Conservation (phyloP, 2,329 filamentous ascomycete species). For the Didymella pomorum region DNA sequence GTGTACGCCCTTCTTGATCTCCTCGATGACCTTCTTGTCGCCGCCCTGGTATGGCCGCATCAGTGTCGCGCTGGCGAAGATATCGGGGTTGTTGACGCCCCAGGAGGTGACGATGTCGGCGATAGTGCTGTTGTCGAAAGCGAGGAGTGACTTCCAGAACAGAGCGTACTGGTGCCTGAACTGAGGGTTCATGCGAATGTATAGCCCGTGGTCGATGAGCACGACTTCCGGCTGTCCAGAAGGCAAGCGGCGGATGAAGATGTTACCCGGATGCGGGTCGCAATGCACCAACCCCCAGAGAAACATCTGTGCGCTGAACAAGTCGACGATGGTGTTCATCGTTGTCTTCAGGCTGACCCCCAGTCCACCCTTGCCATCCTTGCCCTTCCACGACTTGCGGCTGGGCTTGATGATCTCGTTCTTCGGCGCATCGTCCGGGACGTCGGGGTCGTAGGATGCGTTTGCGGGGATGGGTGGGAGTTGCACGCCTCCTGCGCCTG, state of each 20-base stretch:
- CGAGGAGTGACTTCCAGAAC: constrained; percentile 94
- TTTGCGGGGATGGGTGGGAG: constrained; percentile 59
- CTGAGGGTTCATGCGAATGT: constrained; percentile 84
- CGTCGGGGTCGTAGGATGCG: constrained; percentile 42
- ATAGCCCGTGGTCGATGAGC: constrained; percentile 95
- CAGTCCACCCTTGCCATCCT: constrained; percentile 76
- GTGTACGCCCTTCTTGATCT: constrained; percentile 62
- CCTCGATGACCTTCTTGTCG: constrained; percentile 69
- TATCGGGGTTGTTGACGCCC: constrained; percentile 88
- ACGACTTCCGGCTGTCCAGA: constrained; percentile 88
- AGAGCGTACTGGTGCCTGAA: constrained; percentile 86
- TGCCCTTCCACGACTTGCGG: constrained; percentile 79
- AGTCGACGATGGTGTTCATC: constrained; percentile 95
- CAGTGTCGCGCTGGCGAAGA: constrained; percentile 90
- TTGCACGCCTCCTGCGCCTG: constrained; percentile 74
- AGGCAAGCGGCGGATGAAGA: constrained; percentile 88
- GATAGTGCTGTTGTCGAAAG: constrained; percentile 88
- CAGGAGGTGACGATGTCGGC: constrained; percentile 75
- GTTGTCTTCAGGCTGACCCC: constrained; percentile 84
- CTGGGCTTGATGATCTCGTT: constrained; percentile 77
- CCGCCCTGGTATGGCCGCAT: constrained; percentile 92
- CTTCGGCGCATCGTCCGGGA: constrained; percentile 47
- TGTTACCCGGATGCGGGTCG: constrained; percentile 96
- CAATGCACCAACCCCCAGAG: constrained; percentile 96
- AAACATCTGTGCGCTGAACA: constrained; percentile 98